A percentile compares a stretch with the other conserved stretches of the same genome.
These are phyloP conservation scores for Acer saccharum DNA, from an alignment of 345 rosid genomes.

Conservation along the genomic window DNA sequence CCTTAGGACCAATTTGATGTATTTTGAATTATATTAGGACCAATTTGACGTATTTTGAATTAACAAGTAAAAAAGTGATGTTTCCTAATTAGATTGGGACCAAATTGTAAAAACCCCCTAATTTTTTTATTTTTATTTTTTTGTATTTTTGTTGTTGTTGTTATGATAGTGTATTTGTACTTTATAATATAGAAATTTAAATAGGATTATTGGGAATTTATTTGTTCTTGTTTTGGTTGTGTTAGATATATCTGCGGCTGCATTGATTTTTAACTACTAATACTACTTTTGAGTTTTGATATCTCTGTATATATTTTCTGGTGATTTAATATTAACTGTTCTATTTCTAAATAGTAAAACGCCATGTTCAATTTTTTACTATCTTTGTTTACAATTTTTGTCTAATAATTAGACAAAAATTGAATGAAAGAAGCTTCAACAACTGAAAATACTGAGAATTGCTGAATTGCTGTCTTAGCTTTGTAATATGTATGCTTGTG, in stretches of 20 bases:
- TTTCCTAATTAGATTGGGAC: too few relatives aligned
- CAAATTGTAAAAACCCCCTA: too few relatives aligned
- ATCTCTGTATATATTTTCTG: background rate
- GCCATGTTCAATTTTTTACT: constrained; percentile 3
- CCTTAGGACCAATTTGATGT: too few relatives aligned
- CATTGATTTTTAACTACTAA: background rate
- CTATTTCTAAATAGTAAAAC: too few relatives aligned
- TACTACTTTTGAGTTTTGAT: background rate
- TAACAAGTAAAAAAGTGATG: too few relatives aligned
- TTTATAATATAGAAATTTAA: background rate
- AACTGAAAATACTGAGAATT: background rate
- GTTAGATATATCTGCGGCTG: background rate
- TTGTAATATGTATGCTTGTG: background rate
- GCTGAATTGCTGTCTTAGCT: background rate
- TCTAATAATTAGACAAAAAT: background rate
- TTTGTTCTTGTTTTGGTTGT: background rate
- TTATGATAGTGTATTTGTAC: too few relatives aligned
- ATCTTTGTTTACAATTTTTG: background rate
- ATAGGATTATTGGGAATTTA: background rate
- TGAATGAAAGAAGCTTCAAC: background rate
- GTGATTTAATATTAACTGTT: background rate
- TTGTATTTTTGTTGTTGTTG: too few relatives aligned
- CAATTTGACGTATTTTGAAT: too few relatives aligned
- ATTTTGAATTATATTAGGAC: too few relatives aligned
- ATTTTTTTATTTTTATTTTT: too few relatives aligned